phyloP scores from a whole-genome alignment of 2,329 filamentous ascomycete species.

The Scolecobasidium constrictum region DNA sequence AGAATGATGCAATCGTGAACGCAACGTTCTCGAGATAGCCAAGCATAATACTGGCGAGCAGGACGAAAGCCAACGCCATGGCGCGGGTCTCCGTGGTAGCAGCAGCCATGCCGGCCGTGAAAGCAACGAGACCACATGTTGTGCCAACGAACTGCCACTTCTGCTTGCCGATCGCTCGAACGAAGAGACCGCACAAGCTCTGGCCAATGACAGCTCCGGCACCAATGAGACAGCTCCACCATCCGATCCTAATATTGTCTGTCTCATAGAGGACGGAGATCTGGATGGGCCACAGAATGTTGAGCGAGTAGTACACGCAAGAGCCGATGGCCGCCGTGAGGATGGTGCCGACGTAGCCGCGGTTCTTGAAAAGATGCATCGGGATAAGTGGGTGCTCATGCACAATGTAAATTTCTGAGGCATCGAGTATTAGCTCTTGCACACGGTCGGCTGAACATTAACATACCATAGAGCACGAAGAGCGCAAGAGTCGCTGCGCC shows the following conservation, averaged over 20 bases:
- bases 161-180: conserved; percentile 26
- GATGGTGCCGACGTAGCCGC: conserved; percentile 29
- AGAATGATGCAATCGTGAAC: conserved; percentile 32
- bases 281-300: conserved; percentile 33
- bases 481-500: conserved; percentile 25
- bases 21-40: conserved; percentile 30
- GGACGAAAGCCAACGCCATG: conserved; percentile 28
- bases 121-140: conserved; percentile 20
- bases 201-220: conserved; percentile 32
- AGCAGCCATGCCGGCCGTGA: conserved; percentile 22
- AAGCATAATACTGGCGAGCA: conserved; percentile 21
- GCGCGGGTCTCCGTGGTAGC: conserved; percentile 19
- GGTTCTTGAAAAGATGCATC: conserved; percentile 30
- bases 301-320: conserved; percentile 31
- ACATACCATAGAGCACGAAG: conserved; percentile 22
- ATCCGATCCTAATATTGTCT: conserved; percentile 27
- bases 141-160: conserved; percentile 24
- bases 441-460: conserved; percentile 11
- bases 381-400: conserved; percentile 31
- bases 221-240: conserved; percentile 19
- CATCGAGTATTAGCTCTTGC: background rate
- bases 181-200: conserved; percentile 23
- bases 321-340: conserved; percentile 28
- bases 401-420: conserved; percentile 17
- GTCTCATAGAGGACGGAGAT: conserved; percentile 29